Percentiles rank a stretch among this genome's conserved stretches.
These are phyloP conservation scores for Hypoxylon fragiforme DNA, from an alignment of 495 filamentous ascomycete species.

Conservation along the genomic window DNA sequence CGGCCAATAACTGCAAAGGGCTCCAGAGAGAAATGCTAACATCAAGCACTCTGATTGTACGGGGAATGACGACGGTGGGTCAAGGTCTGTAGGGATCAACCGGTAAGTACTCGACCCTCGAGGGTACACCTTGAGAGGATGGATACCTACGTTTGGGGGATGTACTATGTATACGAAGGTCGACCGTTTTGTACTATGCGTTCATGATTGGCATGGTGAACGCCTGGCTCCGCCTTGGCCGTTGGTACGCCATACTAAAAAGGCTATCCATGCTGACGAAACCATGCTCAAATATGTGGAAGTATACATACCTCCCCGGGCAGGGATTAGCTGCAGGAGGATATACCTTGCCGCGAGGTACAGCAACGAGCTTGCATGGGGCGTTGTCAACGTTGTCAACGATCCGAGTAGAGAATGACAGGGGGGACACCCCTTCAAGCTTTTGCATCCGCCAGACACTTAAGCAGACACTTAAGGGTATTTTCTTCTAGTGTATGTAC, in stretches of 20 bases:
- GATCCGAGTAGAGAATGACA: constrained; percentile 27
- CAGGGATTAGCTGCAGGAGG: constrained; percentile 28
- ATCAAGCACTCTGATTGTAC: constrained; percentile 35
- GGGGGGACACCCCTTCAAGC: constrained; percentile 30
- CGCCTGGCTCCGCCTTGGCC: constrained; percentile 32
- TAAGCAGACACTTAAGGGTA: no score
- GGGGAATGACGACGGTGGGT: constrained; percentile 36
- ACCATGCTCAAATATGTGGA: constrained; percentile 24
- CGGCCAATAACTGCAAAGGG: constrained; percentile 32
- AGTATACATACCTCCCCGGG: constrained; percentile 25
- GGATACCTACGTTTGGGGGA: constrained; percentile 23
- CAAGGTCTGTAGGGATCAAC: constrained; percentile 34
- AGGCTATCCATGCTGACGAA: constrained; percentile 30
- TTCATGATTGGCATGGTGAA: constrained; percentile 31
- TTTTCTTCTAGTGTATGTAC: no score
- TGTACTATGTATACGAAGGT: constrained; percentile 32
- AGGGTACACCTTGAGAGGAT: constrained; percentile 25
- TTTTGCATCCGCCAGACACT: constrained; percentile 32
- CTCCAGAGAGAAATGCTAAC: constrained; percentile 31
- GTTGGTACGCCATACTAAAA: constrained; percentile 29
- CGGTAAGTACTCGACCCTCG: constrained; percentile 35
- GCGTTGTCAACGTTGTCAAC: constrained; percentile 28
- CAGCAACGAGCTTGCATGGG: constrained; percentile 32
- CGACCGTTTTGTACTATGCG: constrained; percentile 28
- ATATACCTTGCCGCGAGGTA: constrained; percentile 29